Conservation (phyloP, 345 rosid species). For the Schrenkiella parvula region DNA sequence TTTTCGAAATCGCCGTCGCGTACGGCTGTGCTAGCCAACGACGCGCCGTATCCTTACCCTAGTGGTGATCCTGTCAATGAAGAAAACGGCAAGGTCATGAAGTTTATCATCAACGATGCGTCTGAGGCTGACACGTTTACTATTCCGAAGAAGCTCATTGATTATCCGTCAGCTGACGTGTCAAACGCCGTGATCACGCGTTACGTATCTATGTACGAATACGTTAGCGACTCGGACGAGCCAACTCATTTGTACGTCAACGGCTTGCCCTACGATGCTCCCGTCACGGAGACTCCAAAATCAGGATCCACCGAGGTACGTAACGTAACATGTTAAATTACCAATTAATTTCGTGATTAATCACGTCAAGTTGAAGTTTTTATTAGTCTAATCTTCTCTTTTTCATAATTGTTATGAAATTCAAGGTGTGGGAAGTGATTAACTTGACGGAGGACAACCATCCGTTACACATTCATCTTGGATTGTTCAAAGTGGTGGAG, state of each 20-base stretch:
- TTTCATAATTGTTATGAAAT: conserved; percentile 13
- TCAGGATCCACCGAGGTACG: conserved; percentile 66
- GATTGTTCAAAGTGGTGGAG: conserved; percentile 58
- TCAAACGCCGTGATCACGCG: conserved; percentile 47
- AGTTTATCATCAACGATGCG: conserved; percentile 46
- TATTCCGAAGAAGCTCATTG: conserved; percentile 44
- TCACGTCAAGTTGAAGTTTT: neutral
- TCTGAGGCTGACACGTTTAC: conserved; percentile 43
- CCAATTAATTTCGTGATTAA: too few species aligned
- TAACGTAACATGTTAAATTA: too few species aligned
- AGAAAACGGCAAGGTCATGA: conserved; percentile 63
- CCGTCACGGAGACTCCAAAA: conserved; percentile 66
- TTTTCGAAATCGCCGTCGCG: conserved; percentile 57
- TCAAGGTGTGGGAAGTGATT: conserved; percentile 80
- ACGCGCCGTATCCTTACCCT: conserved; percentile 75
- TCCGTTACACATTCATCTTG: conserved; percentile 87
- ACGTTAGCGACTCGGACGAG: conserved; percentile 50
- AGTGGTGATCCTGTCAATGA: conserved; percentile 63
- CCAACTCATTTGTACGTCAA: conserved; percentile 82
- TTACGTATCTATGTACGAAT: conserved; percentile 77
- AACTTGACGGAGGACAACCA: conserved; percentile 90
- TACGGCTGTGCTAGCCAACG: conserved; percentile 52
- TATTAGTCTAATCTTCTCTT: neutral
- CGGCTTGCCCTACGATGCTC: conserved; percentile 55
- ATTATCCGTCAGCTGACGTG: conserved; percentile 45